Evolutionary conservation across 2,329 filamentous ascomycete species (phyloP), one percentile per base, ranked within the genome.

Genomic region (Neopestalotiopsis sp.): DNA sequence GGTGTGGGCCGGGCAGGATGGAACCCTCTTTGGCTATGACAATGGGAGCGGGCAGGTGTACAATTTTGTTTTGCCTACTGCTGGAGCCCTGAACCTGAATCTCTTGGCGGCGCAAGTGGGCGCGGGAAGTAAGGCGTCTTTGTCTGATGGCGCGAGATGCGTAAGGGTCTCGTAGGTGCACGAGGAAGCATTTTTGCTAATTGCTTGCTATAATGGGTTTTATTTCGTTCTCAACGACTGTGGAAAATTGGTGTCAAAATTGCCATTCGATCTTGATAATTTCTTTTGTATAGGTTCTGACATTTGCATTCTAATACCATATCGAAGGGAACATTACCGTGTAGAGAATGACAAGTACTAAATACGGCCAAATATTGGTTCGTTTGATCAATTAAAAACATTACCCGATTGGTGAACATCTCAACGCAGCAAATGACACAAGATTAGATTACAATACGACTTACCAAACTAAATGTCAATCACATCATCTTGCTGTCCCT

Each of bases 111-210:
- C 57, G n/a, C 14, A 59, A 4, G 17, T 59, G 5, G 30, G 10
- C 57, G 12, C 57, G 4, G 57, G 57, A 5, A n/a, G n/a, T 12
- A 59, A 59, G 57, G 24, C 57, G 7, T 14, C 57, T 1, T 12
- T 59, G 28, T 59, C 57, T 14, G 57, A 59, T 59, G 57, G 57
- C 12, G 57, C 57, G 24, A 59, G 57, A 28, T 59, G 57, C 9
- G 57, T 59, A 7, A 59, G 57, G 10, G 57, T 24, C 13, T 52
- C 42, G 42, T 52, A 52, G 5, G 7, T 52, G 45, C 14, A 52
- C 17, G 4, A 20, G n/a, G 5, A 17, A 52, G 45, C 4, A 17
- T 52, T 52, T 52, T 17, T 20, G 7, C 3, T 20, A 14, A n/a
- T 52, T 52, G 10, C 17, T 10, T 38, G 34, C 10, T 10, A 38